A percentile compares a stretch with the other conserved stretches of the same genome.
Conservation (phyloP, 495 filamentous ascomycete species). For the Xylaria nigripes region DNA sequence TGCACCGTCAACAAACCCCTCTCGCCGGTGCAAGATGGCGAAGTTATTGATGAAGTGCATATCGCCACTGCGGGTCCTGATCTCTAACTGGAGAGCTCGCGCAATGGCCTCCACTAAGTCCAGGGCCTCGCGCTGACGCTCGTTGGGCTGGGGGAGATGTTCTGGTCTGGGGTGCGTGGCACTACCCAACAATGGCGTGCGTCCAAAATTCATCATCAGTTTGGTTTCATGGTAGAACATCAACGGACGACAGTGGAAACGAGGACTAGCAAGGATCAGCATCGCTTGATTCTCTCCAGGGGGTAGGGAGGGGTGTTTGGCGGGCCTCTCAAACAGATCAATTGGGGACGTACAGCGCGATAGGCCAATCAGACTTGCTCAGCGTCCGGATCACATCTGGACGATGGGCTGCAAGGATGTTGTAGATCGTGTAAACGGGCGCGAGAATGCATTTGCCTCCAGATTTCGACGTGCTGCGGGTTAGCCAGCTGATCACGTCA, state of each 20-base stretch:
- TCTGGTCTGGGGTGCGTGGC: constrained; percentile 45
- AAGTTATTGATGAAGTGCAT: constrained; percentile 72
- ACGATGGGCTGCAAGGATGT: constrained; percentile 51
- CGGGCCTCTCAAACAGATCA: neutral
- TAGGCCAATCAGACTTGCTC: constrained; percentile 51
- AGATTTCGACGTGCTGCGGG: constrained; percentile 43
- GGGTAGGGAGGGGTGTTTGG: too few relatives aligned
- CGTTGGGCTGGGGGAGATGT: constrained; percentile 47
- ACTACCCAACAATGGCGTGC: constrained; percentile 50
- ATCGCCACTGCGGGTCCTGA: constrained; percentile 53
- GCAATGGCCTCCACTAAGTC: constrained; percentile 56
- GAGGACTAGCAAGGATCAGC: constrained; percentile 29
- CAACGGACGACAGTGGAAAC: constrained; percentile 47
- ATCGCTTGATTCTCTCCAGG: neutral
- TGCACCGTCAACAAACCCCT: constrained; percentile 48
- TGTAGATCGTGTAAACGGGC: constrained; percentile 55
- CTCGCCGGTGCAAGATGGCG: constrained; percentile 57
- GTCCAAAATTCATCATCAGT: constrained; percentile 54
- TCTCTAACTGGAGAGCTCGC: constrained; percentile 44
- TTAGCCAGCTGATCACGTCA: constrained; percentile 60
- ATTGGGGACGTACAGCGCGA: constrained; percentile 46
- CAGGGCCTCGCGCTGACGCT: constrained; percentile 52
- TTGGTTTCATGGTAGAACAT: constrained; percentile 48
- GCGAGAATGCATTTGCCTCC: constrained; percentile 55
- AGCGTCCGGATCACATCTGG: constrained; percentile 56